Conservation (phyloP, 2,329 filamentous ascomycete species). For the Amauroascus niger region DNA sequence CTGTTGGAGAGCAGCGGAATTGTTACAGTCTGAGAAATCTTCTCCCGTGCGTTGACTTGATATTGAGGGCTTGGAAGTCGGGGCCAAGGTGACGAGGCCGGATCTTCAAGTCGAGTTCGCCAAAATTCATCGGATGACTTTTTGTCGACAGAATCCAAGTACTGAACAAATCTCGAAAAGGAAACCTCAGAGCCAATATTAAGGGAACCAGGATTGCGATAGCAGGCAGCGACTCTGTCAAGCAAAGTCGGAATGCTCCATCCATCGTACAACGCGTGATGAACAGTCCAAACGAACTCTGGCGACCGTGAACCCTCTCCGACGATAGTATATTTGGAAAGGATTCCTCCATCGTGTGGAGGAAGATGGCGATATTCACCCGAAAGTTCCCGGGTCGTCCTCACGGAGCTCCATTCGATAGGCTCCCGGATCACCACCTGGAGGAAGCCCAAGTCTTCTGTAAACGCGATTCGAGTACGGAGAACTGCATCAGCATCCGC, state of each 20-base stretch:
- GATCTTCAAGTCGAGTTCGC: conserved; percentile 15
- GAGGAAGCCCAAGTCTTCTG: conserved; percentile 20
- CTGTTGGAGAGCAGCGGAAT: conserved; percentile 1
- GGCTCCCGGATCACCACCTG: conserved; percentile 24
- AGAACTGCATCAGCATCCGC: conserved; percentile 31
- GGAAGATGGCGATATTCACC: conserved; percentile 13
- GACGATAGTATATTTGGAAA: conserved; percentile 23
- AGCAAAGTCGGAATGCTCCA: conserved; percentile 21
- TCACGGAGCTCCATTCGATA: conserved; percentile 18
- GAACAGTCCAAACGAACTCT: conserved; percentile 34
- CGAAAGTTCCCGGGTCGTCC: conserved; percentile 12
- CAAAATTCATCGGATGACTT: conserved; percentile 16
- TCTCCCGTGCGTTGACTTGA: conserved; percentile 11
- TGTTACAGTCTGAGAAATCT: conserved; percentile 1
- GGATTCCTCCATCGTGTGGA: conserved; percentile 24
- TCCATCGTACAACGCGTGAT: conserved; percentile 39
- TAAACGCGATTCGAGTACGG: conserved; percentile 32
- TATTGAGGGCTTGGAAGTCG: conserved; percentile 12
- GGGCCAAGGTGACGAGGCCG: conserved; percentile 14
- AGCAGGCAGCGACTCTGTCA: conserved; percentile 16
- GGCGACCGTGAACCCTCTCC: conserved; percentile 10
- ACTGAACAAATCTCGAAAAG: conserved; percentile 22
- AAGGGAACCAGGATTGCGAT: conserved; percentile 8
- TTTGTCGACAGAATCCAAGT: conserved; percentile 16
- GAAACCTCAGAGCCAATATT: conserved; percentile 5